Evolutionary conservation across 306 rosid species (phyloP).

Genomic region (Carpinus fangiana): DNA sequence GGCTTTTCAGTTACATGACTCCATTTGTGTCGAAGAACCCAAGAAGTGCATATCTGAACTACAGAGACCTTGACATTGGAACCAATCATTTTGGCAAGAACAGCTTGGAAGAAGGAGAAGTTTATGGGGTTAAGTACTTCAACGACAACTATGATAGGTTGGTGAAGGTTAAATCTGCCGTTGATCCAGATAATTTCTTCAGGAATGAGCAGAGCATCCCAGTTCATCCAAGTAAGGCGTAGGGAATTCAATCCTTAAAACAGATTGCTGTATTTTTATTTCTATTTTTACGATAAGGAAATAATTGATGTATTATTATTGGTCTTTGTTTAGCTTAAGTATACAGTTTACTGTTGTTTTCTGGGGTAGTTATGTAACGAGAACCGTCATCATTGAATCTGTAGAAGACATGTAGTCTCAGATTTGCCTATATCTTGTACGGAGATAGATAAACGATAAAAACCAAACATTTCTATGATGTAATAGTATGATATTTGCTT

Average conservation of each 20-base stretch:
- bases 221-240: slow-evolving; percentile 33
- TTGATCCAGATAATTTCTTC: slow-evolving; percentile 72
- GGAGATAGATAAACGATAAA: too few relatives aligned
- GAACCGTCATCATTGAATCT: too few relatives aligned
- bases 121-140: slow-evolving; percentile 63
- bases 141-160: slow-evolving; percentile 56
- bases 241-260: slow-evolving; percentile 11
- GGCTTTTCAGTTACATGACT: slow-evolving; percentile 56
- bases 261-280: not conserved
- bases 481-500: too few relatives aligned
- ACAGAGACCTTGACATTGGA: slow-evolving; percentile 83
- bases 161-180: slow-evolving; percentile 58
- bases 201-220: slow-evolving; percentile 82
- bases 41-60: slow-evolving; percentile 66
- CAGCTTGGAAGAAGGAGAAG: slow-evolving; percentile 50
- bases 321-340: too few relatives aligned
- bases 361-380: too few relatives aligned
- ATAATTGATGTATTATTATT: not conserved
- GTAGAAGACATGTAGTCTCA: too few relatives aligned
- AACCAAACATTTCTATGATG: too few relatives aligned
- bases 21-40: slow-evolving; percentile 80
- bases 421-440: too few relatives aligned
- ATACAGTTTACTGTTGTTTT: too few relatives aligned
- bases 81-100: slow-evolving; percentile 32
- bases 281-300: not conserved